Percentiles rank a stretch among this genome's conserved stretches.
Evolutionary conservation across 208 protist species (phyloP).

Genomic region (Herpetomonas tarakana): DNA sequence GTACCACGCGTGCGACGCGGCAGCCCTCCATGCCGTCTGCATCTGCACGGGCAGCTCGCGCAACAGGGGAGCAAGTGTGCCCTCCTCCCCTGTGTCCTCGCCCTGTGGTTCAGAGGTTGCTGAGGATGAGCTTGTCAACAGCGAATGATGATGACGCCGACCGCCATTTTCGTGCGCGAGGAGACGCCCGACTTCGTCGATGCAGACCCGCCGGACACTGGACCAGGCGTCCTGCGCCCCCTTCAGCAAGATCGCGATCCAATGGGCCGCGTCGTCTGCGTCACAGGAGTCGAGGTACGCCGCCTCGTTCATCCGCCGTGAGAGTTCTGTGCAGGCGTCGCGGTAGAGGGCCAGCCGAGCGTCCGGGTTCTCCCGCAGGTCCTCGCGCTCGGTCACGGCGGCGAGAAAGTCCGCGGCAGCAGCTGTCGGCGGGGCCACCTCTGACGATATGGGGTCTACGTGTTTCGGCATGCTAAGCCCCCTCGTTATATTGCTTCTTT

Average conservation of each 20-base stretch:
- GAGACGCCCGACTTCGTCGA: constrained; percentile 17
- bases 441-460: too few species aligned
- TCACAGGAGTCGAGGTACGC: not conserved
- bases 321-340: constrained; percentile 8
- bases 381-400: not conserved
- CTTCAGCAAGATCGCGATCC: constrained; percentile 44
- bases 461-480: too few species aligned
- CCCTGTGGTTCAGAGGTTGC: too few species aligned
- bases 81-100: too few species aligned
- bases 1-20: constrained; percentile 15
- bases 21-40: constrained; percentile 8
- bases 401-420: not conserved
- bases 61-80: too few species aligned
- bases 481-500: too few species aligned
- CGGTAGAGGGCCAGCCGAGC: constrained; percentile 24
- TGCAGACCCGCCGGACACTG: constrained; percentile 33
- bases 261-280: constrained; percentile 6
- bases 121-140: too few species aligned
- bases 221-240: constrained; percentile 76
- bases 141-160: too few species aligned
- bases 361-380: constrained; percentile 25
- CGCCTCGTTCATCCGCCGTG: too few species aligned
- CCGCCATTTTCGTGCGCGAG: too few species aligned
- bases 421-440: too few species aligned
- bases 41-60: constrained; percentile 3